Conservation (phyloP, 257 asterid species). For the Solanum tarapatanum region DNA sequence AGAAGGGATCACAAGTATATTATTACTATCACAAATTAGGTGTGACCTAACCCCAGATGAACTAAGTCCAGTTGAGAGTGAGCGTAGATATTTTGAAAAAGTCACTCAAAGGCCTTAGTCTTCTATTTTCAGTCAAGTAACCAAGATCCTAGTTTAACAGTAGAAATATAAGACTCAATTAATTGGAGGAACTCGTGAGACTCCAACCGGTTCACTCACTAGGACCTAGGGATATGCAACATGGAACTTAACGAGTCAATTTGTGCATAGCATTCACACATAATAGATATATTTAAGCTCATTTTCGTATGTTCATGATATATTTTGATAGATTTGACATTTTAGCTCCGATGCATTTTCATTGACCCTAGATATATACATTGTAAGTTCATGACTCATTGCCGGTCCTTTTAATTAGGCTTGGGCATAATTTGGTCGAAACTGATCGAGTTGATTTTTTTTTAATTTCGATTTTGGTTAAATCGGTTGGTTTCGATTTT, state of each 20-base stretch:
- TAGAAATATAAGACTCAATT: not conserved
- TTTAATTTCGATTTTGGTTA: rapidly evolving
- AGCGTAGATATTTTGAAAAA: not conserved
- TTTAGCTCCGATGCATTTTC: not conserved
- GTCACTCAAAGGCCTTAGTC: not conserved
- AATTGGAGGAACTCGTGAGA: not conserved
- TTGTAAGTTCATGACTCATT: not conserved
- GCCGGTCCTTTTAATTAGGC: not conserved
- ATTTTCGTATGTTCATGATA: not conserved
- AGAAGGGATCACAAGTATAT: not conserved
- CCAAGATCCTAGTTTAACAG: not conserved
- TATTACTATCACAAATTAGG: not conserved
- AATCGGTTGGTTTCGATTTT: too few relatives aligned
- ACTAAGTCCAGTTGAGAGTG: not conserved
- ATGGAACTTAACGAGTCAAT: not conserved
- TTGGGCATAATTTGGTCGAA: too few relatives aligned
- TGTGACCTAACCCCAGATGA: not conserved
- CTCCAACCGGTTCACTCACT: not conserved
- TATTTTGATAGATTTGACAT: not conserved
- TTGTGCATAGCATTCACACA: not conserved
- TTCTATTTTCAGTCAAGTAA: not conserved
- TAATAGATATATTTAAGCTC: not conserved
- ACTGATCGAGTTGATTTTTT: too few relatives aligned
- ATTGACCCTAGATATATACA: not conserved
- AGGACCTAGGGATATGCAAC: not conserved